Evolutionary conservation across 106 monocot genomes (phyloP), one percentile per base, ranked within the genome.

Genomic region (Triglochin maritima): DNA sequence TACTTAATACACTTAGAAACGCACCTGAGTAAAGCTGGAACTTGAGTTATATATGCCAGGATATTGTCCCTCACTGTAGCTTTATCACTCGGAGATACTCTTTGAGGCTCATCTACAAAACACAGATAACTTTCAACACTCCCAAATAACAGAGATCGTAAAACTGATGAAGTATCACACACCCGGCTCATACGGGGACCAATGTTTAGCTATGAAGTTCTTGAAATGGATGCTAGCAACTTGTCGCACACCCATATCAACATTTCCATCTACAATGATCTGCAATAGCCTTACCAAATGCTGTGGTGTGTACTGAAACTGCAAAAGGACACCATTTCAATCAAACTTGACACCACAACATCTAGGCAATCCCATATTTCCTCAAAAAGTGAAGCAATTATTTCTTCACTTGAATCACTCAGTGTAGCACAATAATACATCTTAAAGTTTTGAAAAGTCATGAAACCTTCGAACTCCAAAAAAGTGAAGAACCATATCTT

Each of bases 201-300:
- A 98, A 59, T 98, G 85, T 70, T 92, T 98, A 4, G 88, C 88
- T 6, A 88, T 78, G 75, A 98, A 98, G 67, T 98, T 98, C 67
- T 98, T 92, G 56, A 98, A 98, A 78, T 92, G 88, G 60, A 98
- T 98, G 57, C 96, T 98, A 9, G 96, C 96, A 76, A 81, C 88
- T 75, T 91, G 96, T 1, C 96, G 85, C 29, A 92, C 88, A 47
- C 84, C 80, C 59, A 98, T 56, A 69, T 98, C 91, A 76, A 78
- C 77, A 9, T 70, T 80, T 4, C 82, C 78, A 60, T 84, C 82
- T 4, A 88, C 82, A 70, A 98, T 79, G 67, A 98, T 98, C 75
- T 92, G 91, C 65, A 98, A 68, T 60, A 92, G 68, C 66, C 91
- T 83, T 59, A 98, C 86, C 72, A 90, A 59, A 75, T 98, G 96